Evolutionary conservation across 345 rosid species (phyloP), one percentile per base, ranked within the genome.

Genomic region (Lepidium sativum): DNA sequence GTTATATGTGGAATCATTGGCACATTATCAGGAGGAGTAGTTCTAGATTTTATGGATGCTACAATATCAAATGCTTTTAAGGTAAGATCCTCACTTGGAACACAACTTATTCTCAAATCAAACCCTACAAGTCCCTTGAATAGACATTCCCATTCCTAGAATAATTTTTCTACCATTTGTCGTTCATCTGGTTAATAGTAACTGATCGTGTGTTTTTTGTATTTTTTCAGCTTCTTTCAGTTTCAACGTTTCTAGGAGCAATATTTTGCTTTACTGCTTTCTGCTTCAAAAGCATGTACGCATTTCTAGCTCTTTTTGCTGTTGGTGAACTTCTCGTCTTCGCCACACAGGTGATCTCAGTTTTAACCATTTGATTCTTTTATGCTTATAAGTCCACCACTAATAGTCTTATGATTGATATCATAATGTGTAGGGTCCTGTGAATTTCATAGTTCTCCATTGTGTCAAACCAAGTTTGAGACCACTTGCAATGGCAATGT

Each of bases 401-500:
- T 27, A 0, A 5, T 27, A 27, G 31, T 50, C 37, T 14, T 57
- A 16, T 65, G 39, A 53, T 29, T 37, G 8, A 7, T 47, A 29
- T 20, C 31, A 64, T 54, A 49, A 52, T 75, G 67, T 62, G 57
- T 70, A 94, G 99, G 99, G 89, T 73, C 96, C 97, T 20, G 99
- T 94, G 62, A 94, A 91, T 80, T 90, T 79, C 59, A 73, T 88
- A 23, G 75, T 83, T 65, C 96, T 88, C 29, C 99, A 91, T 70
- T 84, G 95, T 74, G 99, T 94, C 44, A 81, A 80, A 69, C 97
- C 95, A 21, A 85, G 91, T 79, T 45, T 90, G 74, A 88, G 99
- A 80, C 95, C 99, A 47, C 67, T 94, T 67, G 89, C 97, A 50
- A 94, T 94, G 96, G 99, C 99, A 11, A 94, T 94, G 44, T 91